These are phyloP conservation scores for Penicillium polonicum DNA, from an alignment of 2,329 filamentous ascomycete genomes.

Conservation along the genomic window DNA sequence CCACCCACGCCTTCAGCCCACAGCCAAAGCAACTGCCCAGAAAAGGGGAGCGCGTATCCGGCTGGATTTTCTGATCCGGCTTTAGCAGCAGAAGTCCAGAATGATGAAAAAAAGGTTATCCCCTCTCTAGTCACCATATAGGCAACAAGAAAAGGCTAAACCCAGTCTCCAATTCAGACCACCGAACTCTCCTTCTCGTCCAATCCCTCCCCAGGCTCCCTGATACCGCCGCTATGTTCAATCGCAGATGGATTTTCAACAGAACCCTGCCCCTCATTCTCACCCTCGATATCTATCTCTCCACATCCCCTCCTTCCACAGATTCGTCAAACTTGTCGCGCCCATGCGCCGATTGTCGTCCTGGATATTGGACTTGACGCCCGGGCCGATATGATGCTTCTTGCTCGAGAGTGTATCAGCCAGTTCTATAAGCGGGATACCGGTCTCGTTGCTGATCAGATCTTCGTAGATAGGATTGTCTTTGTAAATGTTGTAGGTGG, in stretches of 20 bases:
- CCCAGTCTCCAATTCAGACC: background rate
- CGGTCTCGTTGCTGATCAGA: slow-evolving; percentile 22
- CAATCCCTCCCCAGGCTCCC: background rate
- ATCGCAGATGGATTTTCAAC: background rate
- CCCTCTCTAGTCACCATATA: background rate
- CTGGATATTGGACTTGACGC: slow-evolving; percentile 21
- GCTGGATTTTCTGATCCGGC: background rate
- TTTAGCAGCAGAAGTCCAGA: background rate
- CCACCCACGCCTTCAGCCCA: background rate
- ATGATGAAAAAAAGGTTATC: no score
- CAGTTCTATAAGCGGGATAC: slow-evolving; percentile 29
- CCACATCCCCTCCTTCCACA: slow-evolving; percentile 24
- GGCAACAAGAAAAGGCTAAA: background rate
- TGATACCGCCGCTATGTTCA: background rate
- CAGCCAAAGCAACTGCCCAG: background rate
- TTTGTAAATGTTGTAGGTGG: slow-evolving; percentile 25
- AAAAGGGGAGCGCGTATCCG: background rate
- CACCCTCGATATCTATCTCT: background rate
- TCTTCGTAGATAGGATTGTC: slow-evolving; percentile 30
- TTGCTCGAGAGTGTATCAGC: slow-evolving; percentile 34
- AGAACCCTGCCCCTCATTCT: background rate
- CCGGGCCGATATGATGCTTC: slow-evolving; percentile 23
- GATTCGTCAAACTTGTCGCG: slow-evolving; percentile 25
- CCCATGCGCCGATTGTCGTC: slow-evolving; percentile 26
- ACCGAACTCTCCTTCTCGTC: background rate